Percentiles rank a stretch among this genome's conserved stretches.
Conservation (phyloP, 345 rosid genomes). For the Isatis tinctoria region DNA sequence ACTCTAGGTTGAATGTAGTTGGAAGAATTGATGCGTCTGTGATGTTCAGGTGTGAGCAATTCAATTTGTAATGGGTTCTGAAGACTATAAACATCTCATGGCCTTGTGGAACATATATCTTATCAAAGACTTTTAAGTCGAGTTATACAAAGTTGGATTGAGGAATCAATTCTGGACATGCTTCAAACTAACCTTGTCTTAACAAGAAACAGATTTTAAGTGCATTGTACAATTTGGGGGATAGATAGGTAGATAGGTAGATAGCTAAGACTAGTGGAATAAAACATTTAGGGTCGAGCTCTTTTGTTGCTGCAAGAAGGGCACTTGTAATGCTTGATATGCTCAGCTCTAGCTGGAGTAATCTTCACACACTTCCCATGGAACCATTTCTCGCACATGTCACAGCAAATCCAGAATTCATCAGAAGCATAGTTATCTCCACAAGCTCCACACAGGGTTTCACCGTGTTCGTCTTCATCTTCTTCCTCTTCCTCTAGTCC, state of each 20-base stretch:
- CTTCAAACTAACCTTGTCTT: neutral
- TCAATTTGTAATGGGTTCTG: constrained; percentile 5
- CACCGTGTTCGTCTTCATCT: constrained; percentile 61
- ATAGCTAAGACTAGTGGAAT: constrained; percentile 7
- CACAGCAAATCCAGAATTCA: constrained; percentile 88
- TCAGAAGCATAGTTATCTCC: constrained; percentile 70
- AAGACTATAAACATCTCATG: neutral
- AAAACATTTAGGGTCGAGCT: constrained; percentile 47
- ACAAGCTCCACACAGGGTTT: constrained; percentile 77
- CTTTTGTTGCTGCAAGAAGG: constrained; percentile 83
- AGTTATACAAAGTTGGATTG: constrained; percentile 1
- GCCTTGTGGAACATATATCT: neutral
- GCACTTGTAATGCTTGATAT: constrained; percentile 81
- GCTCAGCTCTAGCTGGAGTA: constrained; percentile 83
- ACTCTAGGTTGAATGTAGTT: constrained; percentile 34
- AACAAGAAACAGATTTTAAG: neutral
- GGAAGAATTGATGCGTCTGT: neutral
- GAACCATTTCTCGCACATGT: constrained; percentile 82
- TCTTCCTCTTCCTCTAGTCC: constrained; percentile 33
- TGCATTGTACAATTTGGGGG: constrained; percentile 7
- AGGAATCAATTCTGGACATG: neutral
- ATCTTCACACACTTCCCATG: constrained; percentile 84
- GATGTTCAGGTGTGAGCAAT: constrained; percentile 12
- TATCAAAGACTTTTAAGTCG: neutral
- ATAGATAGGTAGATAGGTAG: neutral